These are phyloP conservation scores for Arachis hypogaea DNA, from an alignment of 306 rosid species.

Conservation along the genomic window DNA sequence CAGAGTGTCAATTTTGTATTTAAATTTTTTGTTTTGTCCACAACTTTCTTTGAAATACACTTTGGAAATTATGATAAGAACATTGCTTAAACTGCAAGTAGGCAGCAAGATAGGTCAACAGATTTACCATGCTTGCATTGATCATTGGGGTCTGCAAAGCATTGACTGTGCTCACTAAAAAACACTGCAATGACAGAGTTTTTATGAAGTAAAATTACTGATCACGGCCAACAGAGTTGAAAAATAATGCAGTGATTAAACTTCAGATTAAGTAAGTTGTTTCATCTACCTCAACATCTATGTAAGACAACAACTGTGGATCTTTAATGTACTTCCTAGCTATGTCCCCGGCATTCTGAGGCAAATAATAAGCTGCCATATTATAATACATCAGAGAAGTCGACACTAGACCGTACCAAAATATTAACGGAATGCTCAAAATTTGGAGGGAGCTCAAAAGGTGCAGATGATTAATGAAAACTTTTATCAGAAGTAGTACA, in stretches of 20 bases:
- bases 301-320: conserved; percentile 81
- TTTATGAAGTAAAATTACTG: conserved; percentile 24
- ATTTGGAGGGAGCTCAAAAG: background rate
- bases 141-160: conserved; percentile 98
- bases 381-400: conserved; percentile 34
- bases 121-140: conserved; percentile 91
- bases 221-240: conserved; percentile 23
- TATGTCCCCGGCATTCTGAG: conserved; percentile 92
- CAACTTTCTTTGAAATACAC: conserved; percentile 22
- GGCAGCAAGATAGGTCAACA: conserved; percentile 25
- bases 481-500: background rate
- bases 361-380: conserved; percentile 86
- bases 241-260: conserved; percentile 27
- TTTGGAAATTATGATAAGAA: conserved; percentile 5
- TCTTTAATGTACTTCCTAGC: conserved; percentile 87
- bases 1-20: conserved; percentile 3
- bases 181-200: conserved; percentile 68
- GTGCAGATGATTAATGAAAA: conserved; percentile 2
- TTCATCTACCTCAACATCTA: conserved; percentile 89
- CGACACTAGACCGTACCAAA: conserved; percentile 18
- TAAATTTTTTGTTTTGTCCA: background rate
- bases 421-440: conserved; percentile 29
- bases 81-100: conserved; percentile 28
- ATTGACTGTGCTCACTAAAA: conserved; percentile 93
- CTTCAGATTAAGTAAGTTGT: conserved; percentile 39